phyloP scores from a whole-genome alignment of 257 asterid species.

The Solanum stenotomum region DNA sequence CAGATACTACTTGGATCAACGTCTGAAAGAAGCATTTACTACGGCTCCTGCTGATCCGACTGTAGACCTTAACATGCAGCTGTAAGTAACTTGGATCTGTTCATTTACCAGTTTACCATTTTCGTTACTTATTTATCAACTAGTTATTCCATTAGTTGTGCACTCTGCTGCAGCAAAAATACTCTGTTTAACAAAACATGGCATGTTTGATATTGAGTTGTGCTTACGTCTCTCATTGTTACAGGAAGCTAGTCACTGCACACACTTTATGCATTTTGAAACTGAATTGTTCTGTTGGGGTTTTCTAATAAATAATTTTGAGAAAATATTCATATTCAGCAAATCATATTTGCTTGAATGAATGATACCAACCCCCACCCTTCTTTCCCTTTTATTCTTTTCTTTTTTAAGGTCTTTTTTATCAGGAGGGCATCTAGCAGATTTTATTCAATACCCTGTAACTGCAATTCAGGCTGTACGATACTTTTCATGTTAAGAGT shows the following conservation, averaged over 20 bases:
- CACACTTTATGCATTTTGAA: neutral
- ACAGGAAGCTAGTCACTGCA: neutral
- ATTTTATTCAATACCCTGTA: neutral
- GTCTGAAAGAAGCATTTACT: slow-evolving; percentile 62
- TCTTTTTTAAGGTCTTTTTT: neutral
- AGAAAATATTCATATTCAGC: neutral
- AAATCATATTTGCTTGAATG: neutral
- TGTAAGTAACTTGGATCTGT: slow-evolving; percentile 46
- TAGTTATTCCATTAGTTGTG: neutral
- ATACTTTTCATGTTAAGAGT: neutral
- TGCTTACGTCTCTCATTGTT: neutral
- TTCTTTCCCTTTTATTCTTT: neutral
- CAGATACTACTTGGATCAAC: slow-evolving; percentile 61
- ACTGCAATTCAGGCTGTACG: neutral
- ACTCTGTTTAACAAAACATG: neutral
- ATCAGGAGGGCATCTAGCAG: neutral
- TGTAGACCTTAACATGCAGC: slow-evolving; percentile 84
- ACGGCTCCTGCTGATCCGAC: slow-evolving; percentile 93
- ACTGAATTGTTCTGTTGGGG: neutral
- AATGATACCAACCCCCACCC: neutral
- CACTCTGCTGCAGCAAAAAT: neutral
- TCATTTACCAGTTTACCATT: neutral
- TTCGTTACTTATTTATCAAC: neutral
- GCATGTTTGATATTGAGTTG: neutral
- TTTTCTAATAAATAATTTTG: neutral